Conservation (phyloP, 495 filamentous ascomycete species). For the Talaromyces ruber region DNA sequence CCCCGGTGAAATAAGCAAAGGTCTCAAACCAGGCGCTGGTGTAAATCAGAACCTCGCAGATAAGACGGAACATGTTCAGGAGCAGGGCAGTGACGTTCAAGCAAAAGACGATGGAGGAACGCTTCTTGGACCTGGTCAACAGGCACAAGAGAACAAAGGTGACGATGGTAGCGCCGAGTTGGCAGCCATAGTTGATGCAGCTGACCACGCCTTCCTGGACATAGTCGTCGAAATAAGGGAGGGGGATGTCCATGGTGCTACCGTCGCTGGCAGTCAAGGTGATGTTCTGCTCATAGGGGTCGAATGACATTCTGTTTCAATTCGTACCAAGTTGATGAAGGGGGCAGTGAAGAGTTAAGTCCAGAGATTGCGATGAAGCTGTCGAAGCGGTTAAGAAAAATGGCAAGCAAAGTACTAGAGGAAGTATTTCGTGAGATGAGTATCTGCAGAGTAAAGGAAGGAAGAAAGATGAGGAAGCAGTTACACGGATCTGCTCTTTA, state of each 20-base stretch:
- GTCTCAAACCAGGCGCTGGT: constrained; percentile 46
- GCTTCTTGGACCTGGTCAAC: constrained; percentile 54
- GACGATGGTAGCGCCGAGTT: constrained; percentile 65
- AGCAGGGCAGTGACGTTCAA: constrained; percentile 54
- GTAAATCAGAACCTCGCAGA: constrained; percentile 52
- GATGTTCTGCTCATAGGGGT: constrained; percentile 52
- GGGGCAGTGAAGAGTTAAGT: neutral
- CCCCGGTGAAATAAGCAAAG: constrained; percentile 50
- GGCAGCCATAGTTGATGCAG: constrained; percentile 60
- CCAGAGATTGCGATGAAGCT: neutral
- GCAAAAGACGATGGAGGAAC: constrained; percentile 49
- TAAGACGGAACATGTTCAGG: constrained; percentile 50
- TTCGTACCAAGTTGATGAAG: neutral
- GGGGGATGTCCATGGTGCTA: constrained; percentile 37
- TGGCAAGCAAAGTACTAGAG: neutral
- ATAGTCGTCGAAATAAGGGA: constrained; percentile 39
- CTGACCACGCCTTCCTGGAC: constrained; percentile 41
- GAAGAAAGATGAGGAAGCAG: neutral
- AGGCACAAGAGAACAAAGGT: constrained; percentile 59
- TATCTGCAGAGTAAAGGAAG: neutral
- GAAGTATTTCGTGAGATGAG: neutral
- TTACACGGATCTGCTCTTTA: neutral
- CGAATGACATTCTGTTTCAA: constrained; percentile 27
- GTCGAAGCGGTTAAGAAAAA: neutral
- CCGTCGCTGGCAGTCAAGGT: constrained; percentile 44